These are phyloP conservation scores for Cercospora sesami DNA, from an alignment of 2,329 filamentous ascomycete species.

Conservation along the genomic window DNA sequence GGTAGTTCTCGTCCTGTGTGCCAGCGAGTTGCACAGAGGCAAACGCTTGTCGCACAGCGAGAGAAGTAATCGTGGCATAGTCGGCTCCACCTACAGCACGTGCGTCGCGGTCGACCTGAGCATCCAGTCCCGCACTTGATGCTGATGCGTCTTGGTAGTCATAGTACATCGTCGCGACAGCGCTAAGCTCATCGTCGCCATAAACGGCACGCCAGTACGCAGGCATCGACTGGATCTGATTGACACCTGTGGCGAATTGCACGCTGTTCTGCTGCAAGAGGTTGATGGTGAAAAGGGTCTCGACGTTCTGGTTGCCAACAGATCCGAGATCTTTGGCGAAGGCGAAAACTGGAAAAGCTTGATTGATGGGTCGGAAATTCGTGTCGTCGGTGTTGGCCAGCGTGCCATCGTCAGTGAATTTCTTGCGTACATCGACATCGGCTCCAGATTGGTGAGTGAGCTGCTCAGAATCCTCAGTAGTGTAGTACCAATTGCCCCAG, in stretches of 20 bases:
- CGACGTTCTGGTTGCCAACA: conserved; percentile 41
- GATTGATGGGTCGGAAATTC: conserved; percentile 53
- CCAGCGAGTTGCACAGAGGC: conserved; percentile 54
- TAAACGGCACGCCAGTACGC: conserved; percentile 55
- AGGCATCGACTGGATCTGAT: conserved; percentile 42
- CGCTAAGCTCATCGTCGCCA: conserved; percentile 43
- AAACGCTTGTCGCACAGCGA: conserved; percentile 56
- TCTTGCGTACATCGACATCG: conserved; percentile 49
- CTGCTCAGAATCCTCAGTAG: conserved; percentile 45
- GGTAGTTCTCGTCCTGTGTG: conserved; percentile 48
- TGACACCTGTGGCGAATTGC: conserved; percentile 49
- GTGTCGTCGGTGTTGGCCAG: conserved; percentile 50
- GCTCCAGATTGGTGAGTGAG: conserved; percentile 52
- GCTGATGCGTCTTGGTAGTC: conserved; percentile 44
- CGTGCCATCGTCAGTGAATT: conserved; percentile 48
- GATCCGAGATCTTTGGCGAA: conserved; percentile 52
- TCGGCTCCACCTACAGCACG: conserved; percentile 48
- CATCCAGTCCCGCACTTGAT: conserved; percentile 46
- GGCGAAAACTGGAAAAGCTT: conserved; percentile 55
- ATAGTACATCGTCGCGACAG: conserved; percentile 53
- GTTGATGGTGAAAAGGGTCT: conserved; percentile 53
- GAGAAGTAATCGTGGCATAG: conserved; percentile 53
- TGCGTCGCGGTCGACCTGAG: conserved; percentile 48
- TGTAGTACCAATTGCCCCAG: conserved; percentile 57
- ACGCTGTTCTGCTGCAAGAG: conserved; percentile 52